Base-by-base conservation (phyloP, 164 flowering plant genomes). In the Magnolia changhungtana region DNA sequence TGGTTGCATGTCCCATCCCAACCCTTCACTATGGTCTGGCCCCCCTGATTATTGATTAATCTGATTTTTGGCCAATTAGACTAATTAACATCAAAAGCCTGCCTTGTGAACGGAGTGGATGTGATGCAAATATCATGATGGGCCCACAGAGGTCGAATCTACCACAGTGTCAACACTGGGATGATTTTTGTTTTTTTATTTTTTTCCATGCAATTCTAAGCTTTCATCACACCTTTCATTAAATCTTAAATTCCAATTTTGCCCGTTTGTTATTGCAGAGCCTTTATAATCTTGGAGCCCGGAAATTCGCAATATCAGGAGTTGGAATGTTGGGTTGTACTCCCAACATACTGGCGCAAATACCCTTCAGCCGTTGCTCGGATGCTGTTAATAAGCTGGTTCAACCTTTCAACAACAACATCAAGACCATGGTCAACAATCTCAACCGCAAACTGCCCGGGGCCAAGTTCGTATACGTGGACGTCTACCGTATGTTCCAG, bases 281-380 rank as follows among this genome's bases (percentile, higher is more conserved):
- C 10, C 85, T 93, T 8, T 93, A 91, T 82, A 90, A 90, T 72
- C 86, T 90, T 0, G 97, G 97, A 10, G 97, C 87, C 0, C 67
- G 97, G 64, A 91, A 84, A 72, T 87, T 93, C 70, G 88, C 83
- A 3, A 5, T 93, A 1, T 84, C 92, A 0, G 89, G 92, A 4
- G 71, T 93, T 1, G 97, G 97, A 45, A 4, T 82, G 37, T 80
- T 93, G 88, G 96, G 97, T 1, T 93, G 97, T 65, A 85, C 89
- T 49, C 97, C 97, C 0, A 91, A 89, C 82, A 84, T 90, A 8
- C 79, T 93, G 4, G 94, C 97, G 0, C 94, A 88, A 45, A 84
- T 74, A 59, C n/a, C 84, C 0, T 71, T 24, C 1, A 86, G 93
- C 20, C 64, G 63, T 0, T 93, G 97, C 83, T 87, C 92, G 0